A percentile compares a stretch with the other conserved stretches of the same genome.
These are phyloP conservation scores for Tephrocybe sp. DNA, from an alignment of 768 basidiomycete genomes.

Conservation along the genomic window DNA sequence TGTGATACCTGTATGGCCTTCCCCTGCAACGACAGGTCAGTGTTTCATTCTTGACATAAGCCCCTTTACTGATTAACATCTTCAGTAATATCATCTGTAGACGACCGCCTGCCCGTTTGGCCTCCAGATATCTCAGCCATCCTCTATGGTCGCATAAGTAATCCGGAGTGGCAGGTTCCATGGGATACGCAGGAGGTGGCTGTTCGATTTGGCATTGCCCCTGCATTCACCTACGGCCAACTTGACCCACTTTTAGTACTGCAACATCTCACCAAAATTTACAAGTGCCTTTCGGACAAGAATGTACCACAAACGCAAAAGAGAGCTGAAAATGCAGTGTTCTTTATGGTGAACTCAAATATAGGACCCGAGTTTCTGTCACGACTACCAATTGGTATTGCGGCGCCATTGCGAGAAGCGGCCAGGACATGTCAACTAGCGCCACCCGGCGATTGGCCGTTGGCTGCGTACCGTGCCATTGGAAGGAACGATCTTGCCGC, in stretches of 20 bases:
- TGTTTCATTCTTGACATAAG: slow-evolving; percentile 3
- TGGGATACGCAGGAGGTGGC: slow-evolving; percentile 49
- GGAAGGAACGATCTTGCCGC: slow-evolving; percentile 75
- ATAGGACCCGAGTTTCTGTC: slow-evolving; percentile 49
- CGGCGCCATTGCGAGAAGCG: slow-evolving; percentile 80
- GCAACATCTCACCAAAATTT: slow-evolving; percentile 53
- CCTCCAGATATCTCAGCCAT: slow-evolving; percentile 76
- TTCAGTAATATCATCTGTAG: slow-evolving; percentile 47
- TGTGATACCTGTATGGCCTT: slow-evolving; percentile 58
- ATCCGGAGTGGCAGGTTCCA: slow-evolving; percentile 66
- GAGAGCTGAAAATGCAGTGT: slow-evolving; percentile 65
- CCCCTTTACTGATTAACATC: neutral
- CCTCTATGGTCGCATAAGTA: slow-evolving; percentile 56
- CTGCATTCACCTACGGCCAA: slow-evolving; percentile 61
- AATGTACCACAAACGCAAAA: slow-evolving; percentile 50
- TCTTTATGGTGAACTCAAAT: slow-evolving; percentile 47
- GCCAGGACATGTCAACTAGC: slow-evolving; percentile 79
- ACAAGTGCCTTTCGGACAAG: slow-evolving; percentile 57
- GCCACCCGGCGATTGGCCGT: slow-evolving; percentile 72
- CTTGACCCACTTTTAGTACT: slow-evolving; percentile 56
- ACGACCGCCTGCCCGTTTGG: slow-evolving; percentile 72
- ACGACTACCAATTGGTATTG: slow-evolving; percentile 63
- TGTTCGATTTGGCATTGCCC: slow-evolving; percentile 43
- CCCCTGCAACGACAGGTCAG: slow-evolving; percentile 41
- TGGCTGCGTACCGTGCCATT: slow-evolving; percentile 64